A percentile compares a stretch with the other conserved stretches of the same genome.
Conservation (phyloP, 257 asterid species). For the Jacaranda mimosifolia region DNA sequence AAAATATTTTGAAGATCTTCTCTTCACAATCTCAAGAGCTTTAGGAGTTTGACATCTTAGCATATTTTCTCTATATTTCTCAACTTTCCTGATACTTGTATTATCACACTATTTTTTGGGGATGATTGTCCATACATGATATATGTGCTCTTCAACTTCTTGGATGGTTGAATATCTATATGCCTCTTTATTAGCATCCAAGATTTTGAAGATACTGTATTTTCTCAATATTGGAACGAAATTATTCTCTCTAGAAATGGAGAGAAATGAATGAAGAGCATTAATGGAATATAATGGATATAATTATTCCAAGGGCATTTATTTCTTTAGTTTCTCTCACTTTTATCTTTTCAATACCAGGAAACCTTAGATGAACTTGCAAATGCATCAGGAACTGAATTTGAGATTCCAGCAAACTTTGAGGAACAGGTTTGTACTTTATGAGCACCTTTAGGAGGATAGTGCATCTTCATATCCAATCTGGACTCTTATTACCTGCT, state of each 20-base stretch:
- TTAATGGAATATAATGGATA: not conserved
- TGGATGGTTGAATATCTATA: not conserved
- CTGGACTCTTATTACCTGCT: not conserved
- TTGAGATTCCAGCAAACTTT: slow-evolving; percentile 48
- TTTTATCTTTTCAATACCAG: slow-evolving; percentile 34
- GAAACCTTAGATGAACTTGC: slow-evolving; percentile 46
- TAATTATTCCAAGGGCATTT: not conserved
- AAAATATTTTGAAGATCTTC: not conserved
- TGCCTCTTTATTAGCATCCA: not conserved
- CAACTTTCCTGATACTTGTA: not conserved
- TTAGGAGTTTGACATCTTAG: not conserved
- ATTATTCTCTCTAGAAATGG: not conserved
- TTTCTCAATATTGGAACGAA: not conserved
- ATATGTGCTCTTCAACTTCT: not conserved
- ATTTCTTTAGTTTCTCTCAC: not conserved
- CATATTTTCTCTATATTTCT: not conserved
- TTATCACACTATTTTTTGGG: not conserved
- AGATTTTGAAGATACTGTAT: not conserved
- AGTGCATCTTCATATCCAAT: not conserved
- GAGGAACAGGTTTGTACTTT: slow-evolving; percentile 46
- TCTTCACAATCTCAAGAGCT: not conserved
- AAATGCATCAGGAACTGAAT: slow-evolving; percentile 42
- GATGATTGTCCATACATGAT: not conserved
- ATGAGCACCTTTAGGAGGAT: not conserved
- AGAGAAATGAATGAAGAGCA: not conserved